Base-by-base conservation (phyloP, 2,329 filamentous ascomycete genomes). In the Aspergillus bombycis region DNA sequence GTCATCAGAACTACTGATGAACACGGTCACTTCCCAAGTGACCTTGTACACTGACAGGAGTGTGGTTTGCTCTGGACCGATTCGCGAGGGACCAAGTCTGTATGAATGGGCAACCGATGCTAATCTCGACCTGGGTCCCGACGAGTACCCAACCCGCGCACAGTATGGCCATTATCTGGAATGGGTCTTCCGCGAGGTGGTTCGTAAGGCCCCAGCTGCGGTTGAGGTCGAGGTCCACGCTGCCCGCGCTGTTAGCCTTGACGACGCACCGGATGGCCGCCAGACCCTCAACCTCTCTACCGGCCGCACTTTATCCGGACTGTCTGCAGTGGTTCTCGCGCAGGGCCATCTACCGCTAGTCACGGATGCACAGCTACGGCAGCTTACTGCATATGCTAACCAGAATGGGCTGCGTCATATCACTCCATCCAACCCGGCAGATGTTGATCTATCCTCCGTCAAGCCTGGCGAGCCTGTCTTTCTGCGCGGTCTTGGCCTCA, bases 401-500 rank as follows among this genome's bases (percentile, higher is more conserved):
- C 52, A 21, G 11, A 55, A 55, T 34, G 30, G 30, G 32, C 52
- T 55, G n/a, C 32, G 34, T 9, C 45, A 58, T 14, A 36, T 58
- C 30, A n/a, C 43, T 5, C 57, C 57, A 4, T 48, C 41, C 14
- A 58, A 58, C 32, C 57, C 57, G 1, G 57, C 57, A 6, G 57
- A 58, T 36, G 57, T 58, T n/a, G 57, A 58, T 14, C 43, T 58
- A 11, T 58, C 57, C 41, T 23, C 57, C 14, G 10, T 58, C 7
- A n/a, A 36, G 12, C 30, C 57, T n/a, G 43, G 43, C 19, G 57
- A 58, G 30, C n/a, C 43, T 2, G 12, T 58, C 30, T 50, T 58
- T 19, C 43, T 58, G 43, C 57, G 57, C 21, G 57, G 57, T 21
- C 57, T 58, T 12, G 57, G 57, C 12, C 57, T 58, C 12, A 58